phyloP scores from a whole-genome alignment of 495 filamentous ascomycete genomes.

The Aspergillus bertholletiae region DNA sequence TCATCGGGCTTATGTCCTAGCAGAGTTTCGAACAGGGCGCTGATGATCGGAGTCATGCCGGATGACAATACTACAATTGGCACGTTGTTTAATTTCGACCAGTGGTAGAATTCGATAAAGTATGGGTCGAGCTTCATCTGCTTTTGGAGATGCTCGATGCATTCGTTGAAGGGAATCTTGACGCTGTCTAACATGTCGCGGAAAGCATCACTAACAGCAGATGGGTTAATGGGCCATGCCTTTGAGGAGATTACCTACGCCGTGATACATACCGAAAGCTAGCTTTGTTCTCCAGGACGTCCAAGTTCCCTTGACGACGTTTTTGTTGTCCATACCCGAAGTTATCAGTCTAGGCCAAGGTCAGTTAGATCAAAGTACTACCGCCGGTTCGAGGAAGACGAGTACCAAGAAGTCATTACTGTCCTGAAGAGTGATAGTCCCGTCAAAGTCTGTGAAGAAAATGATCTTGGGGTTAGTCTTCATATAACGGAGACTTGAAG shows the following conservation, averaged over 20 bases:
- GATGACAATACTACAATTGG: constrained; percentile 88
- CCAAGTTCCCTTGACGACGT: constrained; percentile 63
- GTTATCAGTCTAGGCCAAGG: constrained; percentile 68
- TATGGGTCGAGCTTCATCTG: constrained; percentile 85
- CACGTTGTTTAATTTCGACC: constrained; percentile 74
- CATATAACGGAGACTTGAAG: constrained; percentile 46
- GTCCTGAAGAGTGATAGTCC: constrained; percentile 87
- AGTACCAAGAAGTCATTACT: constrained; percentile 85
- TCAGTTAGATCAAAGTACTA: not conserved
- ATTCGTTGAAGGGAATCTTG: constrained; percentile 72
- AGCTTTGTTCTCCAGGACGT: constrained; percentile 62
- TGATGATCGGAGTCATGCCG: constrained; percentile 91
- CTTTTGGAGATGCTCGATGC: constrained; percentile 66
- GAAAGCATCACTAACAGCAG: constrained; percentile 63
- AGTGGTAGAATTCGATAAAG: constrained; percentile 83
- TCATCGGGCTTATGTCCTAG: constrained; percentile 64
- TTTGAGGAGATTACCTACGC: not conserved
- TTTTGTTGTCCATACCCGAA: constrained; percentile 71
- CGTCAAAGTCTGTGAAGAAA: constrained; percentile 98
- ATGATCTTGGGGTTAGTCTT: constrained; percentile 74
- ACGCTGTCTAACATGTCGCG: constrained; percentile 82
- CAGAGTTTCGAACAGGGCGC: constrained; percentile 71
- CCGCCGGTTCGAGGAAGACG: not conserved
- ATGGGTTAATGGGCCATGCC: not conserved
- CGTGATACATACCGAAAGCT: constrained; percentile 60